Evolutionary conservation across 148 eudicot species (phyloP).

Genomic region (Nyssa sinensis): DNA sequence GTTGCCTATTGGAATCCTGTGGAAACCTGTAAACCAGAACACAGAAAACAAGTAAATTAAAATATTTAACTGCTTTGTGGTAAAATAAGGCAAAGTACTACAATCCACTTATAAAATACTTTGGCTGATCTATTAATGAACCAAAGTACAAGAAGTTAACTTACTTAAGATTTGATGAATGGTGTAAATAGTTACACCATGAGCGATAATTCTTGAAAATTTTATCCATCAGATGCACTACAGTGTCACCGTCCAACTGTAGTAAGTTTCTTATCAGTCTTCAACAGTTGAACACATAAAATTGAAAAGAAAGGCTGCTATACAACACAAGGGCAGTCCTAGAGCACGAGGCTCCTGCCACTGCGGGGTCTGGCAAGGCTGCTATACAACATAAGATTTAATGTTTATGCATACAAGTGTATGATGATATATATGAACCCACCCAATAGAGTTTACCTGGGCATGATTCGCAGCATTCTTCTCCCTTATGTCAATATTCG

Average conservation of each 20-base stretch:
- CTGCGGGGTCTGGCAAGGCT: no score
- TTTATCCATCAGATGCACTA: constrained; percentile 61
- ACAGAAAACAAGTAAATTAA: constrained; percentile 3
- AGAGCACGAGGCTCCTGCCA: no score
- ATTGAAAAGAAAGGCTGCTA: neutral
- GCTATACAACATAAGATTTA: neutral
- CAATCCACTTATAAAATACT: neutral
- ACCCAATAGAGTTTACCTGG: constrained; percentile 40
- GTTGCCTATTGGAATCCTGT: constrained; percentile 49
- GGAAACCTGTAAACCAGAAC: constrained; percentile 53
- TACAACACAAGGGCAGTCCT: no score
- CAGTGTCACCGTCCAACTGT: constrained; percentile 69
- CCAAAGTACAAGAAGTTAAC: constrained; percentile 21
- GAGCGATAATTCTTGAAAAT: constrained; percentile 66
- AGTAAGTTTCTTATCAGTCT: constrained; percentile 19
- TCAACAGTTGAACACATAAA: neutral
- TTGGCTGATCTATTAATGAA: neutral
- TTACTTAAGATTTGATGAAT: constrained; percentile 63
- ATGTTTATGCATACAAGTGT: neutral
- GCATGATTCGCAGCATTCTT: constrained; percentile 48
- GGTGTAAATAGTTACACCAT: constrained; percentile 93
- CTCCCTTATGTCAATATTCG: constrained; percentile 78
- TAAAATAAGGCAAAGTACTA: neutral
- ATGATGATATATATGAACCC: neutral
- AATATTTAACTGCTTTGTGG: neutral